These are phyloP conservation scores for Plasmodium gallinaceum DNA, from an alignment of 169 alveolate genomes.

Conservation along the genomic window DNA sequence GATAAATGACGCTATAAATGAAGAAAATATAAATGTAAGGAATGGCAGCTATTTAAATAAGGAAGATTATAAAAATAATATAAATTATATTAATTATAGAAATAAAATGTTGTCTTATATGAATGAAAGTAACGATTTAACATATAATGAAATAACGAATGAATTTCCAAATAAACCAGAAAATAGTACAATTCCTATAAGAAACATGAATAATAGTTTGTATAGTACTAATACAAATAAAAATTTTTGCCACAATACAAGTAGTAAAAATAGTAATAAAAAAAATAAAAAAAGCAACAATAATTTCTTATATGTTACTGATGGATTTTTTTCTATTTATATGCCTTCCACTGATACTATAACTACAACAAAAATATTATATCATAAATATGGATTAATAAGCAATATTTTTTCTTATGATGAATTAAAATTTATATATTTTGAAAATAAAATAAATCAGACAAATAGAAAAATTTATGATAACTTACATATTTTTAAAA, in stretches of 20 bases:
- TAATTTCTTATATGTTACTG: constrained; percentile 64
- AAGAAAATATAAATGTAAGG: background rate
- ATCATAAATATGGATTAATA: constrained; percentile 77
- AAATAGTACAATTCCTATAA: background rate
- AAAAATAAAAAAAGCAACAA: background rate
- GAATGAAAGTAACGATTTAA: background rate
- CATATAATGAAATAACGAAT: background rate
- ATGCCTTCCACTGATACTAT: constrained; percentile 66
- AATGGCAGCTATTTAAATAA: background rate
- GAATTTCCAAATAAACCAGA: background rate
- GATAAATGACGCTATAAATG: constrained; percentile 13
- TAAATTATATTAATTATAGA: background rate
- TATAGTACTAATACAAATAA: background rate
- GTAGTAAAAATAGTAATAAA: background rate
- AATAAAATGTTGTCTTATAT: background rate
- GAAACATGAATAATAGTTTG: background rate
- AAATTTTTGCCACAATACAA: background rate
- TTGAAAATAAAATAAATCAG: constrained; percentile 74
- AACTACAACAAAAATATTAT: constrained; percentile 68
- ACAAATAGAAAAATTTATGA: constrained; percentile 65
- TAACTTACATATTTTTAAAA: constrained; percentile 67
- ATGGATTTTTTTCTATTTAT: constrained; percentile 50
- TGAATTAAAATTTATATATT: constrained; percentile 66
- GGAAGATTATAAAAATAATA: background rate
- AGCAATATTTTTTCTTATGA: constrained; percentile 79